Evolutionary conservation across 768 basidiomycete genomes (phyloP), one percentile per base, ranked within the genome.

Genomic region (Pulveroboletus sp.): DNA sequence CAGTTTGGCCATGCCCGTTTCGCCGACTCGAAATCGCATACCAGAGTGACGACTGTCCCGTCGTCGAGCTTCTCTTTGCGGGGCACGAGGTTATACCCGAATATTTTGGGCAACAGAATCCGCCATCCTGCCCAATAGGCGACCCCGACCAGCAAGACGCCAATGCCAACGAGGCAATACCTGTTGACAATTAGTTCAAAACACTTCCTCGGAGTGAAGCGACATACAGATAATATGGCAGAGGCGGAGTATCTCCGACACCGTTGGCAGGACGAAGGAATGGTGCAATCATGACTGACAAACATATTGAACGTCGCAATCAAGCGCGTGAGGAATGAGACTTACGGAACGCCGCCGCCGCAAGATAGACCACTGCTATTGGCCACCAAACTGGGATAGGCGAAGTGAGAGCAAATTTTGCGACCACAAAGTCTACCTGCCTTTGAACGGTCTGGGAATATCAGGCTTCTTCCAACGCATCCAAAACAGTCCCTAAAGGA

Each of bases 91-190:
- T 70, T 64, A 52, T 77, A 79, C 7, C 73, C 70, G 46, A 80
- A 77, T n/a, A 76, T 59, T 13, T 67, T 66, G 5, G 80, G 80
- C 27, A 29, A 29, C 27, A 78, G 30, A 38, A 79, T 53, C 0
- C 78, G 71, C 80, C 80, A 82, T 6, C 63, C 67, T 0, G 73
- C 76, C 80, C 80, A 82, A 56, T 80, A 82, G 1, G 71, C 32
- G 4, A 77, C 69, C 4, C 78, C 79, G 16, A 63, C 10, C 0
- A 71, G 44, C 65, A 80, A 64, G 45, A 81, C 64, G 1, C 58
- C 74, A 49, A 80, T 80, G 0, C 77, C 79, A 2, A 81, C 75
- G 7, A 80, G 64, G 52, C 75, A 76, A 57, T 79, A 80, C 53
- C 76, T 77, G 24, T 44, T 16, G 34, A 29, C 27, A 29, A 9